A percentile compares a stretch with the other conserved stretches of the same genome.
These are phyloP conservation scores for Tirmania nivea DNA, from an alignment of 495 filamentous ascomycete genomes.

Conservation along the genomic window DNA sequence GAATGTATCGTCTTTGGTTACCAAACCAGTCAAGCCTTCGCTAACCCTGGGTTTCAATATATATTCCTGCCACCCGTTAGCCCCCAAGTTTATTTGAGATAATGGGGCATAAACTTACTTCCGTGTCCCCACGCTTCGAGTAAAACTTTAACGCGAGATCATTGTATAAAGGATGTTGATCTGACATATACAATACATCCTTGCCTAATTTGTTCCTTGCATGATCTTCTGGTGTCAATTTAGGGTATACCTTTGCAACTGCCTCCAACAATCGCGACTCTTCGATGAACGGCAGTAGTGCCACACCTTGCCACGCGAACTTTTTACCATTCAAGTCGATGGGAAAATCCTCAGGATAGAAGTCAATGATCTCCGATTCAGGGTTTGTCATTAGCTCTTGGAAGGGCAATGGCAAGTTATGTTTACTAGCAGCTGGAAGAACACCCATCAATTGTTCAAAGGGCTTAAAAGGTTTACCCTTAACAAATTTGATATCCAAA, in stretches of 20 bases:
- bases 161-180: slow-evolving; percentile 59
- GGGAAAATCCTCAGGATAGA: slow-evolving; percentile 86
- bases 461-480: slow-evolving; percentile 67
- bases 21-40: slow-evolving; percentile 54
- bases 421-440: slow-evolving; percentile 72
- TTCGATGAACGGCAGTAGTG: slow-evolving; percentile 87
- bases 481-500: slow-evolving; percentile 60
- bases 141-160: slow-evolving; percentile 67
- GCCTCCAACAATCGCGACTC: slow-evolving; percentile 66
- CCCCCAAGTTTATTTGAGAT: too few species aligned
- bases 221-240: slow-evolving; percentile 55
- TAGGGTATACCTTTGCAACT: slow-evolving; percentile 60
- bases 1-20: slow-evolving; percentile 60
- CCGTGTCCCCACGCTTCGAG: slow-evolving; percentile 53
- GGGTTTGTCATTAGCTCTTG: slow-evolving; percentile 68
- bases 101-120: slow-evolving; percentile 11
- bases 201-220: slow-evolving; percentile 58
- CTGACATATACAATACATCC: slow-evolving; percentile 67
- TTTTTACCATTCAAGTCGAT: slow-evolving; percentile 96
- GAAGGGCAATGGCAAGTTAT: slow-evolving; percentile 72
- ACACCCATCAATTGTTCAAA: slow-evolving; percentile 99
- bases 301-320: slow-evolving; percentile 93
- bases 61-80: slow-evolving; percentile 24
- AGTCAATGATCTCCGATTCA: slow-evolving; percentile 83
- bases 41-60: slow-evolving; percentile 51